A percentile compares a stretch with the other conserved stretches of the same genome.
phyloP scores from a whole-genome alignment of 2,329 filamentous ascomycete genomes.

The Penicillium carneum region DNA sequence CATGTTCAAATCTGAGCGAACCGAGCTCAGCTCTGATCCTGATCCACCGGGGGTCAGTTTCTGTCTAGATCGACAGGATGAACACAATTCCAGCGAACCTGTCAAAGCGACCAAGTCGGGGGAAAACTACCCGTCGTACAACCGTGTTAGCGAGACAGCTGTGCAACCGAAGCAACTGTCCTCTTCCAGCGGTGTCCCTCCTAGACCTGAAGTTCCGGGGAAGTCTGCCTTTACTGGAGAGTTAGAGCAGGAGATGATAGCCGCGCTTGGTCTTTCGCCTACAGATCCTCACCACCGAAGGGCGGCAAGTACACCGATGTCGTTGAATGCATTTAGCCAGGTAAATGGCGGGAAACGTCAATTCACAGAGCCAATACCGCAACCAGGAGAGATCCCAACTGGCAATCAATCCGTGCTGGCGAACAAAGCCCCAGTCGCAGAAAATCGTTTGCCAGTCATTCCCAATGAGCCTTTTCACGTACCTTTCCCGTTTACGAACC shows the following conservation, averaged over 20 bases:
- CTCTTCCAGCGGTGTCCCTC: neutral
- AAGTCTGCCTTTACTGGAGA: conserved; percentile 21
- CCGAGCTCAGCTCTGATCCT: conserved; percentile 13
- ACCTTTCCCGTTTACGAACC: neutral
- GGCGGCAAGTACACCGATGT: conserved; percentile 10
- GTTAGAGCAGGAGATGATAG: conserved; percentile 35
- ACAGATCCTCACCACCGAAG: conserved; percentile 19
- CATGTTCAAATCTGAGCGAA: conserved; percentile 31
- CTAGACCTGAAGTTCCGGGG: conserved; percentile 1
- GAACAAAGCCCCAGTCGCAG: neutral
- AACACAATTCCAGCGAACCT: conserved; percentile 17
- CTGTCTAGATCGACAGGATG: conserved; percentile 19
- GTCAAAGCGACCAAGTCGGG: conserved; percentile 16
- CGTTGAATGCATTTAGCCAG: neutral
- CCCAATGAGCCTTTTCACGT: conserved; percentile 15
- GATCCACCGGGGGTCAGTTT: neutral
- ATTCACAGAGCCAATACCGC: neutral
- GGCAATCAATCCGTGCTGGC: neutral
- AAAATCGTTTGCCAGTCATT: conserved; percentile 20
- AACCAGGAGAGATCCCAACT: neutral
- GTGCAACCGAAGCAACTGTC: conserved; percentile 2
- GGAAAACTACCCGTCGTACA: conserved; percentile 11
- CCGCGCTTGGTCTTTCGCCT: conserved; percentile 35
- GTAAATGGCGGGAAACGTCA: neutral
- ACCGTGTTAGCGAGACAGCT: neutral